Conservation (phyloP, 495 filamentous ascomycete genomes). For the Aspergillus ostianus region DNA sequence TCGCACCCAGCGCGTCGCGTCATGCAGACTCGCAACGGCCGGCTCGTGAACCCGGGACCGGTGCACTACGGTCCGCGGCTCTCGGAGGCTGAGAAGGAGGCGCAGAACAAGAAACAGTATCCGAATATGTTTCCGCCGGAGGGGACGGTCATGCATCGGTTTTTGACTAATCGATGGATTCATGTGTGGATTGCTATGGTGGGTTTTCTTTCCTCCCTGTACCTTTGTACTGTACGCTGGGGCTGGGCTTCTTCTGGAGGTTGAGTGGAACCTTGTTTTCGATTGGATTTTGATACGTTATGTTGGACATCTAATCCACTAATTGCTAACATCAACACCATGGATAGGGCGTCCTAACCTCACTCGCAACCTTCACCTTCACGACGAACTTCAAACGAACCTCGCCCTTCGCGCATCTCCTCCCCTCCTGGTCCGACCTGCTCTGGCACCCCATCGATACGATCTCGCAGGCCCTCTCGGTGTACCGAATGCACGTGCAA, state of each 20-base stretch:
- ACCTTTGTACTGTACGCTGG: neutral
- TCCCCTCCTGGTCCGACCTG: constrained; percentile 61
- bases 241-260: neutral
- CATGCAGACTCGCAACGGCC: constrained; percentile 30
- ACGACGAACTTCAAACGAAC: constrained; percentile 65
- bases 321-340: too few species aligned
- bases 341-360: constrained; percentile 60
- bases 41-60: constrained; percentile 31
- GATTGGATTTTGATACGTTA: neutral
- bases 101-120: constrained; percentile 65
- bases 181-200: constrained; percentile 81
- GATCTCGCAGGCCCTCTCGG: constrained; percentile 54
- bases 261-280: constrained; percentile 1
- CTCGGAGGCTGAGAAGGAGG: constrained; percentile 55
- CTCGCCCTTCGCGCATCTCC: constrained; percentile 69
- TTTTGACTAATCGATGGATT: constrained; percentile 67
- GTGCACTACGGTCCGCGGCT: constrained; percentile 65
- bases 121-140: constrained; percentile 77
- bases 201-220: constrained; percentile 19
- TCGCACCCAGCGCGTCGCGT: constrained; percentile 69
- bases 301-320: neutral
- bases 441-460: constrained; percentile 63
- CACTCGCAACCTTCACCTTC: constrained; percentile 66
- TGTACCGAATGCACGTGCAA: constrained; percentile 67
- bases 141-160: constrained; percentile 72